A percentile compares a stretch with the other conserved stretches of the same genome.
phyloP scores from a whole-genome alignment of 176 grass and related monocot genomes.

The Zoysia japonica region DNA sequence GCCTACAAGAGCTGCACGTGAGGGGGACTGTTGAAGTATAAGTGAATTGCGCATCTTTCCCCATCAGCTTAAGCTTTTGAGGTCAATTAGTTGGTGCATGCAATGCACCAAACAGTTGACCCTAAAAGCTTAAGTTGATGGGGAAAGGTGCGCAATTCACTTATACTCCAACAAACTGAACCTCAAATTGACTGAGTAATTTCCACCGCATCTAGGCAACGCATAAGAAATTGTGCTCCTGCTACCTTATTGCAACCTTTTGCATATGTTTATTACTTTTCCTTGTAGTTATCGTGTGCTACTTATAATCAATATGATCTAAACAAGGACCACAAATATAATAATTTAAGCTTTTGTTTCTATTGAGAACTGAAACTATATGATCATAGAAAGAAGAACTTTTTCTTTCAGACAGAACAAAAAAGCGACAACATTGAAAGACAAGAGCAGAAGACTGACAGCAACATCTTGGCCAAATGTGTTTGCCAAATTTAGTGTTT shows the following conservation, averaged over 20 bases:
- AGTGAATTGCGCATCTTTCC: no score
- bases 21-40: no score
- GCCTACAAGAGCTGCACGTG: no score
- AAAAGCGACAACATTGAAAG: neutral
- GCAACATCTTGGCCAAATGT: neutral
- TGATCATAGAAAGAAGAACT: neutral
- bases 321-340: neutral
- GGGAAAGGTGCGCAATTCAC: no score
- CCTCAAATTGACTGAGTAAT: neutral
- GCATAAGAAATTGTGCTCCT: neutral
- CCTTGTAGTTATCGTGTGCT: neutral
- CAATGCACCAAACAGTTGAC: no score
- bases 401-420: neutral
- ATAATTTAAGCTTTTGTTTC: neutral
- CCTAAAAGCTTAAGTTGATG: no score
- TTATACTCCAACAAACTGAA: no score
- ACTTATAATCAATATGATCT: neutral
- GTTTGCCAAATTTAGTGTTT: constrained; percentile 7
- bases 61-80: no score
- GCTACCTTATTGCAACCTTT: neutral
- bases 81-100: no score
- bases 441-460: neutral
- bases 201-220: neutral
- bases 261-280: neutral
- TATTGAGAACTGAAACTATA: neutral